Base-by-base conservation (phyloP, 176 grass and related monocot species). In the Poa pratensis region DNA sequence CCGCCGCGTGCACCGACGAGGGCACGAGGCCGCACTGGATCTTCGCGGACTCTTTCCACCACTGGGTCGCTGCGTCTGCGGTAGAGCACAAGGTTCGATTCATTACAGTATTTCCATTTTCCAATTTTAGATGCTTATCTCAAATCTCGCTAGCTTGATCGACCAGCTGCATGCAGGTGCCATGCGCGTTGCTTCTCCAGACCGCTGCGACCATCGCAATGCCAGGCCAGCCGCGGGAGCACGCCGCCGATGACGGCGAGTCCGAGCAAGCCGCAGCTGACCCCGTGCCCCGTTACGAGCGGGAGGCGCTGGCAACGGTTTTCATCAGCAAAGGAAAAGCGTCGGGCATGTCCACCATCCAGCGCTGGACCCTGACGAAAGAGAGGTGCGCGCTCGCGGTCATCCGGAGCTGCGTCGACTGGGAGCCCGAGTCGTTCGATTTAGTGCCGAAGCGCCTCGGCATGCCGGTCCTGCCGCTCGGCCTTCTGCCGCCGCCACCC, bases 351-450 rank as follows among this genome's bases (percentile, higher is more conserved):
- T 72, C 69, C 40, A 0, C 14, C 40, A 40, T 24, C 69, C 39
- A 72, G 69, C 69, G 69, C n/a, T 72, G 10, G 20, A 2, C 0
- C 0, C 1, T 72, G 39, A 72, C 39, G 1, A 72, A 72, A 72
- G 11, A 24, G n/a, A 7, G n/a, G 69, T 45, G 40, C 11, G 20
- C 0, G 9, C 9, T 72, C 10, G 69, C 0, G 2, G n/a, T 5
- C 20, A 72, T 72, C 37, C 39, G 69, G 20, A 72, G 69, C 69
- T 72, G 69, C 40, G 5, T 72, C 11, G 39, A 72, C n/a, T 46
- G 69, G 69, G 69, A 72, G 69, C 69, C 69, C 0, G 69, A 72
- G 39, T 24, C 69, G 5, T 72, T 72, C 5, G 5, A 2, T 5
- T 5, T 72, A 5, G 69, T 72, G 20, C 1, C 5, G 22, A 0